Conservation (phyloP, 345 rosid genomes). For the Fremontodendron californicum region DNA sequence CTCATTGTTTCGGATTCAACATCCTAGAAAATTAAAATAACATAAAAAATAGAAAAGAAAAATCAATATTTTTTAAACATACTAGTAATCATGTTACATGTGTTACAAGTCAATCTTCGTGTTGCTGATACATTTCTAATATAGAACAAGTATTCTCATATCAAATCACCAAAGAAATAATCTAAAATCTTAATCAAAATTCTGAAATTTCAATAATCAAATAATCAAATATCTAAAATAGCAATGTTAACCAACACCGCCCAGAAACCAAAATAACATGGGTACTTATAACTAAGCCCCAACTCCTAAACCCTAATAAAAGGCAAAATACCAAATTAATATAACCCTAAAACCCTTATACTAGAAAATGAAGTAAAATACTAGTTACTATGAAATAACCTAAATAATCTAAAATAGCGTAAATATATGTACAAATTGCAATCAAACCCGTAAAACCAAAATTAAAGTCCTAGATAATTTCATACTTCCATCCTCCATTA, state of each 20-base stretch:
- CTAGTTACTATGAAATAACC: neutral
- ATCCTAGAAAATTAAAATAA: constrained; percentile 48
- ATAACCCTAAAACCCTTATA: neutral
- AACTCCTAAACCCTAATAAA: neutral
- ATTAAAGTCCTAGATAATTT: neutral
- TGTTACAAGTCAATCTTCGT: neutral
- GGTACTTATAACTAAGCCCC: neutral
- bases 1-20: constrained; percentile 51
- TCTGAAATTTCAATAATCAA: neutral
- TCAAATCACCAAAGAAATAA: neutral
- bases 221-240: neutral
- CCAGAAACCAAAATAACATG: neutral
- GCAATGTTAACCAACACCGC: neutral
- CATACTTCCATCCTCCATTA: neutral
- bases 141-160: neutral
- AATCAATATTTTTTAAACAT: neutral
- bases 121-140: neutral
- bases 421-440: neutral
- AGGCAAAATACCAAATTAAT: constrained; percentile 3
- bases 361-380: neutral
- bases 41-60: neutral
- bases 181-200: neutral
- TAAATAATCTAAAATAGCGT: neutral
- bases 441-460: neutral
- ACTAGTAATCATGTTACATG: neutral